A percentile compares a stretch with the other conserved stretches of the same genome.
Conservation (phyloP, 352 stramenopile species). For the Achlya hypogyna region DNA sequence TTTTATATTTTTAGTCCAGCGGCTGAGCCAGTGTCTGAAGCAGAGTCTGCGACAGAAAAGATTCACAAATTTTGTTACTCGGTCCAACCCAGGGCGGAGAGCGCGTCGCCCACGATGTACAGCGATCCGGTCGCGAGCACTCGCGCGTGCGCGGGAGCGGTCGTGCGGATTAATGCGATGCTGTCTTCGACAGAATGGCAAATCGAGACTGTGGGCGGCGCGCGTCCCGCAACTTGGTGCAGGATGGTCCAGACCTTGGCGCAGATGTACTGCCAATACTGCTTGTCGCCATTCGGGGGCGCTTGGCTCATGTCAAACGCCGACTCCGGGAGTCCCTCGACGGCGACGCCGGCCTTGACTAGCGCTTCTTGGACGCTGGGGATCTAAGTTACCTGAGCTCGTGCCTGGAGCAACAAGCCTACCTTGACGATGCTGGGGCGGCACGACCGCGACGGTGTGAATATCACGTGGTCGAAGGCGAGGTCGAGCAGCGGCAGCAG, state of each 20-base stretch:
- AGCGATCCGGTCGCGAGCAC: slow-evolving; percentile 70
- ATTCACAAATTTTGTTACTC: slow-evolving; percentile 23
- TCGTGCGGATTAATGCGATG: slow-evolving; percentile 38
- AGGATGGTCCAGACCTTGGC: background rate
- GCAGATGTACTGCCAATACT: slow-evolving; percentile 11
- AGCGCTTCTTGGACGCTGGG: slow-evolving; percentile 29
- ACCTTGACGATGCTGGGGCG: slow-evolving; percentile 59
- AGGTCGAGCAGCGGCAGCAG: slow-evolving; percentile 49
- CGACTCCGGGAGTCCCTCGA: slow-evolving; percentile 26
- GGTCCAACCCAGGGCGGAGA: slow-evolving; percentile 53
- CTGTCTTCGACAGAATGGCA: slow-evolving; percentile 52
- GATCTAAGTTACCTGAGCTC: slow-evolving; percentile 23
- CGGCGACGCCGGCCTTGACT: slow-evolving; percentile 33
- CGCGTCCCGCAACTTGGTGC: slow-evolving; percentile 27
- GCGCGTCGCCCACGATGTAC: slow-evolving; percentile 55
- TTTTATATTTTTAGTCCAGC: background rate
- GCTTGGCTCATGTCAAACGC: slow-evolving; percentile 47
- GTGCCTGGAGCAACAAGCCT: slow-evolving; percentile 29
- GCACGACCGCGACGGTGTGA: slow-evolving; percentile 51
- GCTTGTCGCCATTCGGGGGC: slow-evolving; percentile 34
- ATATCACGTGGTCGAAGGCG: slow-evolving; percentile 68
- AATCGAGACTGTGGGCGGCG: slow-evolving; percentile 31
- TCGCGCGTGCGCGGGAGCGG: slow-evolving; percentile 28
- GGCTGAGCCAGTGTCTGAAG: background rate
- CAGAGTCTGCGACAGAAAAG: background rate